Conservation (phyloP, 768 basidiomycete genomes). For the Filobasidium wieringae region DNA sequence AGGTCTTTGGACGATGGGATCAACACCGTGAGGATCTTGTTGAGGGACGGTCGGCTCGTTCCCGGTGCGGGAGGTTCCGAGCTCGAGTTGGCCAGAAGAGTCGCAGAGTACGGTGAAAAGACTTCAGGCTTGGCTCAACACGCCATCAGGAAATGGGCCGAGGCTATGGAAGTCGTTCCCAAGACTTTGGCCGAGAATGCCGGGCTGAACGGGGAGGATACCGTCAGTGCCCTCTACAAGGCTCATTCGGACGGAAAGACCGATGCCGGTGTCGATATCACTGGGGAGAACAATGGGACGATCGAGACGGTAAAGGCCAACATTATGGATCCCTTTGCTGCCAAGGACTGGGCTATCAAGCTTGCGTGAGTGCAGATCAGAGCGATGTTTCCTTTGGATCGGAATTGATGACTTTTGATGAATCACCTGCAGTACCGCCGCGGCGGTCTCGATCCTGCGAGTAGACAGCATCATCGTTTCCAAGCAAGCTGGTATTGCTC, state of each 20-base stretch:
- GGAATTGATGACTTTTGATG: not conserved
- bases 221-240: constrained; percentile 76
- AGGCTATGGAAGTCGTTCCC: constrained; percentile 82
- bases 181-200: constrained; percentile 91
- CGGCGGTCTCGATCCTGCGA: constrained; percentile 47
- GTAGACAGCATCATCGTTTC: constrained; percentile 98
- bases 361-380: constrained; percentile 19
- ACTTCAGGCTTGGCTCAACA: constrained; percentile 87
- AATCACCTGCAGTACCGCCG: constrained; percentile 23
- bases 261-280: constrained; percentile 38
- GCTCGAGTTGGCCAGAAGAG: constrained; percentile 72
- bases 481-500: constrained; percentile 44
- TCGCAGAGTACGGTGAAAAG: constrained; percentile 76
- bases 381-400: not conserved
- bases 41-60: constrained; percentile 80
- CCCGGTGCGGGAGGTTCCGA: constrained; percentile 92
- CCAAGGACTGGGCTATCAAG: constrained; percentile 55
- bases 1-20: constrained; percentile 93
- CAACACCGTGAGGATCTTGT: constrained; percentile 80
- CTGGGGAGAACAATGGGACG: constrained; percentile 23
- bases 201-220: constrained; percentile 76
- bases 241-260: constrained; percentile 57
- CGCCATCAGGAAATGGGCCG: constrained; percentile 77
- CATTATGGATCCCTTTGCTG: constrained; percentile 83
- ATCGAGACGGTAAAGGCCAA: constrained; percentile 17